phyloP scores from a whole-genome alignment of 1,284 basidiomycete species.

The Ustilago bromivora region DNA sequence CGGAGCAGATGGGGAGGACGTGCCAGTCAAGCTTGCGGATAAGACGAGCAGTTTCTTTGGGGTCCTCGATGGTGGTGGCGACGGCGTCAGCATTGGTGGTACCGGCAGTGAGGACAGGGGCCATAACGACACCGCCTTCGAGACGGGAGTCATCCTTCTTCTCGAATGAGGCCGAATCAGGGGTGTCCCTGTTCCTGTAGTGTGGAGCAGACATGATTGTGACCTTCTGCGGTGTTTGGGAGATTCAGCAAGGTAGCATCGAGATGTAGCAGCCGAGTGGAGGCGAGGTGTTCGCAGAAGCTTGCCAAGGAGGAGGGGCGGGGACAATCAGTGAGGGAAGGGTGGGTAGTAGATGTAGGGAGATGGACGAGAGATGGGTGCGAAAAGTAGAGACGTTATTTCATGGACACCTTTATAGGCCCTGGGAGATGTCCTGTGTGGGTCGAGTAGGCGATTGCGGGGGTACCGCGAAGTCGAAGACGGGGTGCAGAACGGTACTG shows the following conservation, averaged over 20 bases:
- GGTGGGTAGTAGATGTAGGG: slow-evolving; percentile 2
- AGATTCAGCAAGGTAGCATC: not conserved
- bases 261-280: not conserved
- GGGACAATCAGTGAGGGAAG: not conserved
- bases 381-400: not conserved
- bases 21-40: slow-evolving; percentile 56
- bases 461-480: slow-evolving; percentile 16
- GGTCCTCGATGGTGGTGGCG: slow-evolving; percentile 42
- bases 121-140: slow-evolving; percentile 43
- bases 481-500: not conserved
- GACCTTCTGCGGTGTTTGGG: not conserved
- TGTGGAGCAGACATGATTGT: slow-evolving; percentile 28
- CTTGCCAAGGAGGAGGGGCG: not conserved
- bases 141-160: slow-evolving; percentile 50
- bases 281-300: not conserved
- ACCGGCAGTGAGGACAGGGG: slow-evolving; percentile 49
- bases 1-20: slow-evolving; percentile 55
- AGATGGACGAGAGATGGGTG: slow-evolving; percentile 11
- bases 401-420: slow-evolving; percentile 26
- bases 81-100: slow-evolving; percentile 41
- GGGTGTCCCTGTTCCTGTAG: slow-evolving; percentile 23
- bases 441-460: slow-evolving; percentile 5
- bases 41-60: slow-evolving; percentile 40
- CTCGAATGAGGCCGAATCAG: slow-evolving; percentile 51
- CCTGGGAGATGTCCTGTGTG: not conserved